Percentiles rank a stretch among this genome's conserved stretches.
These are phyloP conservation scores for Liquidambar formosana DNA, from an alignment of 164 flowering plant species.

Conservation along the genomic window DNA sequence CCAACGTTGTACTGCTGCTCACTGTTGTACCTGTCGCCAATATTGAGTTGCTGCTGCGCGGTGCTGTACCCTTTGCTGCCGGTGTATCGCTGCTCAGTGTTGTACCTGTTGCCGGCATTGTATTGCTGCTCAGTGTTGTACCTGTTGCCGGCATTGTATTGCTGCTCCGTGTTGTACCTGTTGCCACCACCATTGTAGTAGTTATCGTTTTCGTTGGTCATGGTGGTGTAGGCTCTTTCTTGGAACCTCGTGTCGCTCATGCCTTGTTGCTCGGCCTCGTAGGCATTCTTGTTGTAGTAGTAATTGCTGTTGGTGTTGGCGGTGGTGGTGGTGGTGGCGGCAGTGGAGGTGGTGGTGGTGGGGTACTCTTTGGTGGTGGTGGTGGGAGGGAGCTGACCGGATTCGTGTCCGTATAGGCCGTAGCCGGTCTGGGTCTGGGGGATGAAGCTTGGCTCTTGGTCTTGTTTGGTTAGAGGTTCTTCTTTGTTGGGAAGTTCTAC, in stretches of 20 bases:
- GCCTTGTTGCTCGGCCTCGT: conserved; percentile 19
- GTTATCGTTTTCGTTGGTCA: not conserved
- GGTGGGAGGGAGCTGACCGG: conserved; percentile 27
- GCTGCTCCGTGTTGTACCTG: conserved; percentile 4
- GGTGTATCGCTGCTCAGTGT: too few relatives aligned
- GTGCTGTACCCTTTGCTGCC: not conserved
- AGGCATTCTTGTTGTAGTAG: conserved; percentile 16
- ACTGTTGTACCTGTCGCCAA: not conserved
- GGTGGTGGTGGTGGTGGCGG: conserved; percentile 5
- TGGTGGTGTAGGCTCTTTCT: not conserved
- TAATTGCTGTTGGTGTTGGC: not conserved
- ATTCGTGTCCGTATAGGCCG: conserved; percentile 54
- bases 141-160: not conserved
- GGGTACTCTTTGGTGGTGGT: conserved; percentile 16
- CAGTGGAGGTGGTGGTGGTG: conserved; percentile 11
- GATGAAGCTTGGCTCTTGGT: conserved; percentile 34
- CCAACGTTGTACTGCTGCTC: not conserved
- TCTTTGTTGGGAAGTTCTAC: conserved; percentile 4
- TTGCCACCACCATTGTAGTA: conserved; percentile 1
- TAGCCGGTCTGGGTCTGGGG: conserved; percentile 41
- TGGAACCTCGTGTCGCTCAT: conserved; percentile 32
- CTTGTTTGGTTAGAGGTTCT: conserved; percentile 11
- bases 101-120: not conserved
- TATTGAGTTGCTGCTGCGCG: not conserved
- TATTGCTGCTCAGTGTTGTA: not conserved